phyloP scores from a whole-genome alignment of 2,329 filamentous ascomycete genomes.

The Apiospora arundinis region DNA sequence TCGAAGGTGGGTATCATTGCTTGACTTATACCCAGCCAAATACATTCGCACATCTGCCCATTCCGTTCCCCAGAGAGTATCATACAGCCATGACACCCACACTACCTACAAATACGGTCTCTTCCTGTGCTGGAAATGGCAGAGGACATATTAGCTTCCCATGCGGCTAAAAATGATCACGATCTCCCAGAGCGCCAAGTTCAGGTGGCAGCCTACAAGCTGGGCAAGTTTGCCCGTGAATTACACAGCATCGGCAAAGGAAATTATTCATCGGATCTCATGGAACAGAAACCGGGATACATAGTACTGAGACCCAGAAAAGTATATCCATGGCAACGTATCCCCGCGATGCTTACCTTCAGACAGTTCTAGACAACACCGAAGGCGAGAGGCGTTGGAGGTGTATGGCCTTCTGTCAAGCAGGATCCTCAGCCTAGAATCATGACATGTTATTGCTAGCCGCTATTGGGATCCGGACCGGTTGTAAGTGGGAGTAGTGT shows the following conservation, averaged over 20 bases:
- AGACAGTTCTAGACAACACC: neutral
- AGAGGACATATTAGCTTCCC: neutral
- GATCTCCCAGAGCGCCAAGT: neutral
- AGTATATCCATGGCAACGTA: neutral
- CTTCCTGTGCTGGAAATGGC: neutral
- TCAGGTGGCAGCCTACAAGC: neutral
- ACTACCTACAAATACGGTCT: neutral
- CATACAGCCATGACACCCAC: neutral
- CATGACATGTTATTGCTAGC: neutral
- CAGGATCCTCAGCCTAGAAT: neutral
- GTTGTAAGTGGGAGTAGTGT: neutral
- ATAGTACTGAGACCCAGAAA: neutral
- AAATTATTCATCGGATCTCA: neutral
- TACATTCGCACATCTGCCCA: neutral
- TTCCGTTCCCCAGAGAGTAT: neutral
- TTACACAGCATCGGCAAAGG: neutral
- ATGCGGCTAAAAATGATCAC: neutral
- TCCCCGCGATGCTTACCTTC: too few species aligned
- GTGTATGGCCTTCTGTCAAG: neutral
- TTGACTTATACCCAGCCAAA: neutral
- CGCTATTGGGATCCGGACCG: constrained; percentile 1
- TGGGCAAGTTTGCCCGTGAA: neutral
- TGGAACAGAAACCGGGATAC: too few species aligned
- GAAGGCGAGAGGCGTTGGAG: neutral
- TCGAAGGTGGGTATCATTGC: neutral